Conservation (phyloP, 192 early-diverging fungal species). For the Coemansia sp. region DNA sequence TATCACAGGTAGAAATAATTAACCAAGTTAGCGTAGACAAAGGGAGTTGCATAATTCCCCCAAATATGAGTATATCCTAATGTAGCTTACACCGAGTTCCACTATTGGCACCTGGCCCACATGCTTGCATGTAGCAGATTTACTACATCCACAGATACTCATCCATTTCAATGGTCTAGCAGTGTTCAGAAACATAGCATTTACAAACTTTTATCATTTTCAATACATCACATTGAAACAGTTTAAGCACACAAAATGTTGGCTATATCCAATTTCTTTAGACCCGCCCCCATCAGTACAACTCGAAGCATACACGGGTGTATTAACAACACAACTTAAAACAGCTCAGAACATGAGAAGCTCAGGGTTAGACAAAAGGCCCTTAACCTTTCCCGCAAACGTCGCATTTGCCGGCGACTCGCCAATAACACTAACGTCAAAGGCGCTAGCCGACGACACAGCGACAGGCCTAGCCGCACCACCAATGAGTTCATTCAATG, state of each 20-base stretch:
- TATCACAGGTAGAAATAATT: too few species aligned
- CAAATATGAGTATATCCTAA: too few species aligned
- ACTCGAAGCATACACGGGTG: neutral
- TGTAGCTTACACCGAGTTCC: neutral
- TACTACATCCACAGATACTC: neutral
- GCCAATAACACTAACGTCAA: conserved; percentile 38
- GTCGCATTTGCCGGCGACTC: conserved; percentile 28
- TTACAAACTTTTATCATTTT: neutral
- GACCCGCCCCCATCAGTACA: neutral
- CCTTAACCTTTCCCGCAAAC: conserved; percentile 40
- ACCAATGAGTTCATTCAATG: conserved; percentile 40
- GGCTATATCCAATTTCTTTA: too few species aligned
- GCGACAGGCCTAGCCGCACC: neutral
- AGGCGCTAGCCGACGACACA: conserved; percentile 2
- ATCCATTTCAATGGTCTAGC: neutral
- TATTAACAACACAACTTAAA: neutral
- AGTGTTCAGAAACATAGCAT: neutral
- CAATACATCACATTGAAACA: neutral
- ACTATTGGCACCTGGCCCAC: neutral
- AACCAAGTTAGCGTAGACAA: too few species aligned
- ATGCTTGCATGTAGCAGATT: neutral
- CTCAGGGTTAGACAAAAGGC: conserved; percentile 43
- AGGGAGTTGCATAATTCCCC: too few species aligned
- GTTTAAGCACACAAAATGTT: neutral
- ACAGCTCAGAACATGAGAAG: conserved; percentile 27